Percentiles rank a stretch among this genome's conserved stretches.
Evolutionary conservation across 352 stramenopile genomes (phyloP).

Genomic region (Pythium pyrilobum): DNA sequence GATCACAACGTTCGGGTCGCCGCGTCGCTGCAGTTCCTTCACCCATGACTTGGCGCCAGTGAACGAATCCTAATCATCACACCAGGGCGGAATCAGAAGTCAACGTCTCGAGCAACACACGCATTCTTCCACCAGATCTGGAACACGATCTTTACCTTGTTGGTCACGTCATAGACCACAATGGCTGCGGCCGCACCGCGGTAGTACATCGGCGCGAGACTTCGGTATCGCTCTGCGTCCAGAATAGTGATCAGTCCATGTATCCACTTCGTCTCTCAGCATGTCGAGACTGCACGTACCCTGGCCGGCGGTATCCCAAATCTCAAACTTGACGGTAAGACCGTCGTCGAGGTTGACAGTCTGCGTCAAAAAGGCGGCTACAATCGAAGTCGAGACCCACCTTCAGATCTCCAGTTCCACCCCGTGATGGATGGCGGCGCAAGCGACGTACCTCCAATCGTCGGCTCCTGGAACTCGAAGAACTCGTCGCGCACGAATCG

Average conservation of each 20-base stretch:
- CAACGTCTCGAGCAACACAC: no score
- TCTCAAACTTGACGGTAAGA: slow-evolving; percentile 99
- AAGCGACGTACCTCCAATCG: slow-evolving; percentile 85
- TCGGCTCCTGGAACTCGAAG: slow-evolving; percentile 99
- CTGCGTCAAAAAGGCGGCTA: slow-evolving; percentile 97
- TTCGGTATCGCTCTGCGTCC: slow-evolving; percentile 91
- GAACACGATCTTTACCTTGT: slow-evolving; percentile 81
- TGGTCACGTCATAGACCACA: slow-evolving; percentile 97
- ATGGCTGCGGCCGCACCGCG: slow-evolving; percentile 93
- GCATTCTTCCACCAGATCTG: no score
- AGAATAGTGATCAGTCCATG: no score
- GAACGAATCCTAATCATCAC: slow-evolving; percentile 97
- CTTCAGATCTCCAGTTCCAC: no score
- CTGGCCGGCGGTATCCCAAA: slow-evolving; percentile 98
- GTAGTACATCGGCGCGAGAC: slow-evolving; percentile 98
- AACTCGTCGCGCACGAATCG: slow-evolving; percentile 99
- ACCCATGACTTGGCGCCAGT: slow-evolving; percentile 99
- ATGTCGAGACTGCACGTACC: slow-evolving; percentile 35
- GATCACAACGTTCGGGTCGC: slow-evolving; percentile 97
- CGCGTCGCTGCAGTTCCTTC: slow-evolving; percentile 98
- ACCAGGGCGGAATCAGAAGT: no score
- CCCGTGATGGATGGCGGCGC: no score
- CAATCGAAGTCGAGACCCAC: slow-evolving; percentile 1
- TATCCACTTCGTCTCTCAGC: no score
- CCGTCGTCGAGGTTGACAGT: slow-evolving; percentile 97